These are phyloP conservation scores for Kentomonas sorsogonicus DNA, from an alignment of 208 protist species.

Conservation along the genomic window DNA sequence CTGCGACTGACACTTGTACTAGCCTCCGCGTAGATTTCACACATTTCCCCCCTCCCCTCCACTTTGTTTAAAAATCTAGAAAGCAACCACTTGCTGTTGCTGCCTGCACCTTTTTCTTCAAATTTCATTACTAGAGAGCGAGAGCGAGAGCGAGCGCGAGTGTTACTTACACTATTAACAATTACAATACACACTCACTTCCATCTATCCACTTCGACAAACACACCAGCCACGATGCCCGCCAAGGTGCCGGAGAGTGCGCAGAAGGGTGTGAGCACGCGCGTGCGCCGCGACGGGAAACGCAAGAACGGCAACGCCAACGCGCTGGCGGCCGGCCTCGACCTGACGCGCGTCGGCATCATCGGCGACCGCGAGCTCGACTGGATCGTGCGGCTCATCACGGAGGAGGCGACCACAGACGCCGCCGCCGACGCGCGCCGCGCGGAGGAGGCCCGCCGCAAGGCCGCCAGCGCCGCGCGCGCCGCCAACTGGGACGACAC, in stretches of 20 bases:
- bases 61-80: no score
- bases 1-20: no score
- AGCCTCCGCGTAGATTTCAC: no score
- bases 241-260: constrained; percentile 6
- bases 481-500: constrained; percentile 65
- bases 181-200: no score
- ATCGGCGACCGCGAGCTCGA: constrained; percentile 71
- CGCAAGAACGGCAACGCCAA: constrained; percentile 75
- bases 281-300: constrained; percentile 53
- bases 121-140: no score
- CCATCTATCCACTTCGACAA: no score
- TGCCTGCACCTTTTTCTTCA: no score
- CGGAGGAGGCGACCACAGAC: constrained; percentile 10
- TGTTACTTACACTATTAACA: no score
- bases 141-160: no score
- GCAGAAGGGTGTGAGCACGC: constrained; percentile 20
- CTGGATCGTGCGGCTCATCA: constrained; percentile 53
- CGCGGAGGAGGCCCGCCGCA: constrained; percentile 23
- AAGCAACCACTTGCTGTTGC: no score
- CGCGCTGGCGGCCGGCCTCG: constrained; percentile 63
- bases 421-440: constrained; percentile 16
- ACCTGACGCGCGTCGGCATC: constrained; percentile 47
- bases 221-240: no score
- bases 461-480: constrained; percentile 39
- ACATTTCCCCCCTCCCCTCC: no score